Evolutionary conservation across 108 stramenopile species (phyloP).

Genomic region (Nannochloropsis granulata): DNA sequence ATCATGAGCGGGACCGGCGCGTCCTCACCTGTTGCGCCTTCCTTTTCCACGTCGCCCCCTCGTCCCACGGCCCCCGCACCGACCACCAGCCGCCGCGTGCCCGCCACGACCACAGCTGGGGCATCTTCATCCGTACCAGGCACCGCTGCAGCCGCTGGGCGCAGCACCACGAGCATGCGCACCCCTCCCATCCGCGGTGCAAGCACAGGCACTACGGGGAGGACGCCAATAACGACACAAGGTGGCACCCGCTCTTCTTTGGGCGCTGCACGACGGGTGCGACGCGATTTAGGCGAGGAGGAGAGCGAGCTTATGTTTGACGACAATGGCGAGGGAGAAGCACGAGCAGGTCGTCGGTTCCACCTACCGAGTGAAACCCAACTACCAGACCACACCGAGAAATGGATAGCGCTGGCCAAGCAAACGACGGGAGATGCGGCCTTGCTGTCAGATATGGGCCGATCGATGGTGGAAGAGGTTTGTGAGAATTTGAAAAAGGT

Average conservation of each 20-base stretch:
- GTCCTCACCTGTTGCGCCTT: too few relatives aligned
- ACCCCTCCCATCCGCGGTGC: neutral
- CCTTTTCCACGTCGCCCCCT: too few relatives aligned
- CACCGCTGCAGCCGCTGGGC: too few relatives aligned
- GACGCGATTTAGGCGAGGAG: neutral
- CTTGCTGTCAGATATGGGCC: neutral
- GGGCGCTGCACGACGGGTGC: neutral
- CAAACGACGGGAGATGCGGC: neutral
- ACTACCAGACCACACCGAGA: neutral
- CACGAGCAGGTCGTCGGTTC: neutral
- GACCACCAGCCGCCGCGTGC: too few relatives aligned
- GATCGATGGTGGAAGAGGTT: neutral
- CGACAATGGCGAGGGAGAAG: too few relatives aligned
- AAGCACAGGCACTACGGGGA: neutral
- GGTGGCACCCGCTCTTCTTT: neutral
- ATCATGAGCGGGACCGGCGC: too few relatives aligned
- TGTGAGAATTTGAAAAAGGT: neutral
- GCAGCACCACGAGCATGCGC: neutral
- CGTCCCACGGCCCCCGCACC: too few relatives aligned
- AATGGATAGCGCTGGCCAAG: neutral
- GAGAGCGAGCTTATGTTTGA: neutral
- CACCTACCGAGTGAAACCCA: neutral
- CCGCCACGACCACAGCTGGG: too few relatives aligned
- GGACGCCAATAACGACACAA: neutral
- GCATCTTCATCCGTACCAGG: too few relatives aligned